Evolutionary conservation across 202 grass and related monocot species (phyloP).

Genomic region (Panicum hallii): DNA sequence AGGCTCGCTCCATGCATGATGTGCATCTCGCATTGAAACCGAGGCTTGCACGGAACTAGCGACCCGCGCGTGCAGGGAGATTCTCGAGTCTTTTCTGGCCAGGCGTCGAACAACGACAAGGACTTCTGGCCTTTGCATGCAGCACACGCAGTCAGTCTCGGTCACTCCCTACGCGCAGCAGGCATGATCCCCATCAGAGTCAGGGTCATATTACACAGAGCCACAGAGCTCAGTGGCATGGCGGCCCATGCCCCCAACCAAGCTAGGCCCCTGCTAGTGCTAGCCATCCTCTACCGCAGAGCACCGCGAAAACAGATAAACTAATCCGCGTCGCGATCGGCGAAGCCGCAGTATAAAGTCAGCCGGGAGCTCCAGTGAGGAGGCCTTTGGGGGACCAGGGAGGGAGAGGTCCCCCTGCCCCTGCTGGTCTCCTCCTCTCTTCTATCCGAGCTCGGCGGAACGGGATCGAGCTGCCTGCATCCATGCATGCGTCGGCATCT

Average conservation of each 20-base stretch:
- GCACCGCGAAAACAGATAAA: neutral
- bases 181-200: constrained; percentile 32
- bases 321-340: neutral
- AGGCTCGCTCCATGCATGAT: neutral
- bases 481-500: neutral
- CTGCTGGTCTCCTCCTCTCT: constrained; percentile 47
- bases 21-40: constrained; percentile 9
- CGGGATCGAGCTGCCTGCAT: neutral
- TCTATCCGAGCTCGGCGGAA: constrained; percentile 27
- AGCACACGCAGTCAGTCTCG: neutral
- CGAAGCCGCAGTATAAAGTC: constrained; percentile 49
- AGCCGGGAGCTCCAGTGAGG: neutral
- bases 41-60: constrained; percentile 31
- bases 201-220: neutral
- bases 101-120: constrained; percentile 38
- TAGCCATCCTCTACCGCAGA: neutral
- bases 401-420: constrained; percentile 19
- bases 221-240: constrained; percentile 37
- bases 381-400: constrained; percentile 38
- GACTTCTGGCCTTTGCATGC: constrained; percentile 26
- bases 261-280: neutral
- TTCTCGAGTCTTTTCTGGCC: constrained; percentile 40
- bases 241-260: constrained; percentile 48
- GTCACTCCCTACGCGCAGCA: neutral
- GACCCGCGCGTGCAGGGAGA: constrained; percentile 18